Evolutionary conservation across 441 rosid genomes (phyloP).

Genomic region (Theobroma grandiflorum): DNA sequence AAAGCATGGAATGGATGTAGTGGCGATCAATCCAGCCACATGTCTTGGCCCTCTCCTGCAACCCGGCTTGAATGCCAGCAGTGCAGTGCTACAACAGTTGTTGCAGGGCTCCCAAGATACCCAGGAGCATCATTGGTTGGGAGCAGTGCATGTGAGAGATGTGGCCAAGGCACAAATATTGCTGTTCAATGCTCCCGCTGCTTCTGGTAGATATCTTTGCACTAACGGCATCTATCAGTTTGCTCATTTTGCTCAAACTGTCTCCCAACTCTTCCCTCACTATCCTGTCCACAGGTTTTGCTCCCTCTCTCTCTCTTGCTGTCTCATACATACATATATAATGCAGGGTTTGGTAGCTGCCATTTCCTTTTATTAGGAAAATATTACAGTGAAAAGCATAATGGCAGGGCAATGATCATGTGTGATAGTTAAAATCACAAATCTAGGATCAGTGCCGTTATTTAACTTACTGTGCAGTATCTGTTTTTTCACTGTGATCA

Average conservation of each 20-base stretch:
- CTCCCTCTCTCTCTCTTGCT: neutral
- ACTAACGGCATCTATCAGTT: slow-evolving; percentile 85
- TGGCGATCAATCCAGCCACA: slow-evolving; percentile 74
- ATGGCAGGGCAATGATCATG: neutral
- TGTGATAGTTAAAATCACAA: no score
- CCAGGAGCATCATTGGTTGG: slow-evolving; percentile 86
- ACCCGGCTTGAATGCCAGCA: slow-evolving; percentile 81
- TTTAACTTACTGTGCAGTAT: no score
- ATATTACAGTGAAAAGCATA: neutral
- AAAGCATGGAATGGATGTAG: slow-evolving; percentile 69
- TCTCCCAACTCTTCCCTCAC: slow-evolving; percentile 71
- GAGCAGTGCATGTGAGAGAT: slow-evolving; percentile 81
- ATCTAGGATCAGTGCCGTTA: no score
- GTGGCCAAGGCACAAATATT: slow-evolving; percentile 76
- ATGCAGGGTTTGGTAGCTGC: neutral
- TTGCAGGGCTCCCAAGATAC: slow-evolving; percentile 70
- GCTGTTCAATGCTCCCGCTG: slow-evolving; percentile 64
- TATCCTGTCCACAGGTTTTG: slow-evolving; percentile 68
- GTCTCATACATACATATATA: neutral
- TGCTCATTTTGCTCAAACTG: slow-evolving; percentile 66
- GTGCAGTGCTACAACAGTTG: slow-evolving; percentile 70
- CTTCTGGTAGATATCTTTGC: slow-evolving; percentile 84
- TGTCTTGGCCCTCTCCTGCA: slow-evolving; percentile 83
- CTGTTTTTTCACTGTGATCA: no score
- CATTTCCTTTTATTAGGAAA: neutral